Evolutionary conservation across 441 rosid species (phyloP), one percentile per base, ranked within the genome.

Genomic region (Erysimum cheiri): DNA sequence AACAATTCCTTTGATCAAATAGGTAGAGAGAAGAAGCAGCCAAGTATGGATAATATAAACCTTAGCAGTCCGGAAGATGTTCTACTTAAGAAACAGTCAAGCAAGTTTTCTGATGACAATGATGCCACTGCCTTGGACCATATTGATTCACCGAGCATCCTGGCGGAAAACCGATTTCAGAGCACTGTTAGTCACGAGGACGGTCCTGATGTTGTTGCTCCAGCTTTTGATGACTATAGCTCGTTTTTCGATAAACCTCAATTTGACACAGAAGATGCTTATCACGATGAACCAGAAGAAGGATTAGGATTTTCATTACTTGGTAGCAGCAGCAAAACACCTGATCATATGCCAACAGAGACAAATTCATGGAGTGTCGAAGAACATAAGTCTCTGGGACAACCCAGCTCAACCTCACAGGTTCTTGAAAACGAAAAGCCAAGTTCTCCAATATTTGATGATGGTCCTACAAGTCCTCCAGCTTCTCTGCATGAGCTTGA

Each of bases 151-250:
- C 77, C 71, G 60, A 77, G 58, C 8, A 28, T 40, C 17, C 22
- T 64, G 63, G 57, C 52, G 63, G 83, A 86, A 36, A 78, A 68
- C 60, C 76, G 17, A 37, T n/a, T 70, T 63, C 78, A 43, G 44
- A 79, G 74, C 29, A 74, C 79, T 72, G 55, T 74, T 46, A 26
- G 70, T 15, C 53, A 52, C 67, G 83, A 69, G 52, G 56, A 60
- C 14, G 59, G 39, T 28, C 76, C 75, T 75, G 78, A 80, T 67
- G 69, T 39, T 60, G 37, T 60, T 41, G n/a, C 65, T 26, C 36
- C 52, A 6, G 57, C 81, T 75, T 92, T 83, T 73, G 92, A 89
- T 78, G 86, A 89, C 76, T 85, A 76, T 77, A 80, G 79, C 57
- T 91, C 84, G 41, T 85, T 82, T 65, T 80, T 71, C 66, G 83